Base-by-base conservation (phyloP, 129 eudicot species). In the Artemisia tridentata region DNA sequence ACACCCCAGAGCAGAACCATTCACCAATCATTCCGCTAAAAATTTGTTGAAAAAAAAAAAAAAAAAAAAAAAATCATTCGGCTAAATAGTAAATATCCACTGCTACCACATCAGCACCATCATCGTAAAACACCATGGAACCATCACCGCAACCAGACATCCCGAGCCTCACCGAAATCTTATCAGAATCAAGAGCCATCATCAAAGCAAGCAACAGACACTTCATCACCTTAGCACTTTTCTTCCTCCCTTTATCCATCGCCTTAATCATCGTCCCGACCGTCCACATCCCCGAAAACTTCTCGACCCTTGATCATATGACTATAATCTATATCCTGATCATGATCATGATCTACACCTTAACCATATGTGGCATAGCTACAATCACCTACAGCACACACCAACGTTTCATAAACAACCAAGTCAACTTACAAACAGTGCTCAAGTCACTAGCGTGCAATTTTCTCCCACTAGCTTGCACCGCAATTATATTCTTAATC, bases 241-340 rank as follows among this genome's bases (percentile, higher is more conserved):
- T 86, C 85, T 86, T 82, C 75, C 79, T 89, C 73, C 92, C 96
- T 17, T 73, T 84, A 55, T 82, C 90, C 12, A 34, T 82, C 75
- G 58, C 76, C 20, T 45, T 78, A 49, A 53, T 52, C 62, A 4
- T 20, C 72, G 18, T 11, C 73, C 57, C 64, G 78, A 46, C 61
- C 63, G 48, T 64, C 64, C 31, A 55, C 56, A 12, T 70, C 57
- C 47, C 67, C 51, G 46, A 60, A 21, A 29, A 19, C 18, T 46
- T 9, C 64, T 29, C 67, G 31, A 72, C 69, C 72, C 29, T 20
- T 59, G 63, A 21, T 38, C 45, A 7, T 5, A 38, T 7, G 45
- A 38, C 9, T 38, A 38, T 38, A 38, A 38, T 38, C 45, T 2
- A 14, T 5, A 23, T 81, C 31, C n/a, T 90, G 38, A 76, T 53